Conservation (phyloP, 2,329 filamentous ascomycete species). For the Claviceps sp. region DNA sequence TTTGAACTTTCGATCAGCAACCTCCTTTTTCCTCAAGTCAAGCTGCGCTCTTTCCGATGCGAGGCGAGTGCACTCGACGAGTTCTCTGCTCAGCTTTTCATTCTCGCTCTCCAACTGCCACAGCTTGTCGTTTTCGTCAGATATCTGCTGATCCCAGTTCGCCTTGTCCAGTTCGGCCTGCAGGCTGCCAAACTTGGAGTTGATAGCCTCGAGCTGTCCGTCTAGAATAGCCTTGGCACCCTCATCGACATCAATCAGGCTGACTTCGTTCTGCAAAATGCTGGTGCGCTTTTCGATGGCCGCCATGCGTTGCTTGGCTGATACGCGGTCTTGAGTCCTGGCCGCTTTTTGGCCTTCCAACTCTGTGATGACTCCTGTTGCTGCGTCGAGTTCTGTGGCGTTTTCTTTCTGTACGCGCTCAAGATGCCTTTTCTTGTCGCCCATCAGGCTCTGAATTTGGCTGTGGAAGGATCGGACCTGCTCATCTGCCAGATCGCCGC, state of each 20-base stretch:
- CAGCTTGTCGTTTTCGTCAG: constrained; percentile 50
- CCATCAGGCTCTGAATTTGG: constrained; percentile 58
- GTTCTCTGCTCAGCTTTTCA: constrained; percentile 61
- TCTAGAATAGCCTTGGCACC: constrained; percentile 68
- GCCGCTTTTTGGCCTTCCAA: constrained; percentile 63
- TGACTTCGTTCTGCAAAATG: constrained; percentile 52
- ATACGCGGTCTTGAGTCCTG: constrained; percentile 60
- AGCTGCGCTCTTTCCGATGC: constrained; percentile 75
- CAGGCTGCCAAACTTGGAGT: constrained; percentile 45
- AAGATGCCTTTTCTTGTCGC: constrained; percentile 66
- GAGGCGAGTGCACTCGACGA: constrained; percentile 68
- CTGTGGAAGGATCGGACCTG: constrained; percentile 67
- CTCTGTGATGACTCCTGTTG: constrained; percentile 57
- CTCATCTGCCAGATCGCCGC: constrained; percentile 58
- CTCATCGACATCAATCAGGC: constrained; percentile 72
- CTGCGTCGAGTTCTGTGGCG: constrained; percentile 57
- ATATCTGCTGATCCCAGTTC: constrained; percentile 59
- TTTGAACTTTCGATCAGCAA: constrained; percentile 58
- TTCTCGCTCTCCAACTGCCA: constrained; percentile 58
- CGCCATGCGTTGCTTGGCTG: constrained; percentile 57
- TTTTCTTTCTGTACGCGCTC: constrained; percentile 63
- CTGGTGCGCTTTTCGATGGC: constrained; percentile 59
- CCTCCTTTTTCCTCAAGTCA: constrained; percentile 69
- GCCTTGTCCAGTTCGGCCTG: constrained; percentile 50
- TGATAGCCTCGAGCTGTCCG: constrained; percentile 56